Conservation (phyloP, 2,329 filamentous ascomycete species). For the Fusarium acutatum region DNA sequence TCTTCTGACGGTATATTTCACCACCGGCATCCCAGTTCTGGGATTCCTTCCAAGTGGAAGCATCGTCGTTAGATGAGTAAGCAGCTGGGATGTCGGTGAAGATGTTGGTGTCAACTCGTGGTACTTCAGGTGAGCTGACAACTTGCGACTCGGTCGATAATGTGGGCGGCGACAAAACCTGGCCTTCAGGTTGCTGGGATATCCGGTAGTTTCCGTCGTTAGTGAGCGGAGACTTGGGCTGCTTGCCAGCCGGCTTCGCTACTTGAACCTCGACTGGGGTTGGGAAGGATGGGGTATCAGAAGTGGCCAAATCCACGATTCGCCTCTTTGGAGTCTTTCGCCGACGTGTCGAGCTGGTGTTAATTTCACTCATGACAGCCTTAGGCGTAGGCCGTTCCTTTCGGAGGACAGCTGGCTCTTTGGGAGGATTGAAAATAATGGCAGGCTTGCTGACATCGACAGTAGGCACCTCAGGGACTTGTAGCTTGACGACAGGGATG, state of each 20-base stretch:
- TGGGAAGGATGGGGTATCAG: constrained; percentile 49
- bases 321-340: constrained; percentile 68
- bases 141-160: constrained; percentile 45
- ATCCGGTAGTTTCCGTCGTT: constrained; percentile 54
- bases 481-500: constrained; percentile 80
- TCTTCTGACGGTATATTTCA: constrained; percentile 85
- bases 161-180: constrained; percentile 44
- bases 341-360: constrained; percentile 67
- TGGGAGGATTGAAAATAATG: constrained; percentile 62
- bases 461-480: constrained; percentile 67
- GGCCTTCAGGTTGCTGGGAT: constrained; percentile 53
- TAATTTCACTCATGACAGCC: constrained; percentile 65
- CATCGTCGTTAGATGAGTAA: constrained; percentile 22
- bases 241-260: constrained; percentile 25
- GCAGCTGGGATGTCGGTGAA: constrained; percentile 29
- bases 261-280: constrained; percentile 43
- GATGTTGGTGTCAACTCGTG: constrained; percentile 38
- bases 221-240: constrained; percentile 31
- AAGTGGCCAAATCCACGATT: constrained; percentile 70
- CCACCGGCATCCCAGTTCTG: constrained; percentile 73
- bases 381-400: constrained; percentile 66
- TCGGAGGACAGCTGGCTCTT: constrained; percentile 62
- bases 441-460: constrained; percentile 75
- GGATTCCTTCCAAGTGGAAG: constrained; percentile 51
- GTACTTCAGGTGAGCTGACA: constrained; percentile 35